A percentile compares a stretch with the other conserved stretches of the same genome.
These are phyloP conservation scores for Dactylonectria macrodidyma DNA, from an alignment of 2,329 filamentous ascomycete genomes.

Conservation along the genomic window DNA sequence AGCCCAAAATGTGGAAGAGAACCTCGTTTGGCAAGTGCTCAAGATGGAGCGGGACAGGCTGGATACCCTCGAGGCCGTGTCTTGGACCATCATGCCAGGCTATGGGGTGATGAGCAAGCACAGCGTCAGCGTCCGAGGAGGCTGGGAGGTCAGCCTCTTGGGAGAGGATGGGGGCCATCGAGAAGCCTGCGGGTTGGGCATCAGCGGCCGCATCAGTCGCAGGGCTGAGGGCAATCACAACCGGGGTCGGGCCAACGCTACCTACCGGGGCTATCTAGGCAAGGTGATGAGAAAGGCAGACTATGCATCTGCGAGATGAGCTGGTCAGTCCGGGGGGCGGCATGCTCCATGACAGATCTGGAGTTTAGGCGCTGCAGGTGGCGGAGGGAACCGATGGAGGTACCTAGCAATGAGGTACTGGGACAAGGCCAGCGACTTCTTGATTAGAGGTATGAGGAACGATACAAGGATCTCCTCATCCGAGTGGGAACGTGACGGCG, in stretches of 20 bases:
- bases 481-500: slow-evolving; percentile 19
- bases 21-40: slow-evolving; percentile 70
- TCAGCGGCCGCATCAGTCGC: slow-evolving; percentile 45
- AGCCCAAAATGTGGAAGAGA: slow-evolving; percentile 68
- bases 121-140: slow-evolving; percentile 20
- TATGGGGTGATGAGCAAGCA: slow-evolving; percentile 10
- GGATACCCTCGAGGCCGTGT: slow-evolving; percentile 7
- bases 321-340: slow-evolving; percentile 50
- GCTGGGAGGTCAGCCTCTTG: slow-evolving; percentile 28
- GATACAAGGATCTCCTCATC: slow-evolving; percentile 26
- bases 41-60: slow-evolving; percentile 44
- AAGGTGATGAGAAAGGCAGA: slow-evolving; percentile 47
- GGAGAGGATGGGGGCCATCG: slow-evolving; percentile 27
- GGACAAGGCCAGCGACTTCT: slow-evolving; percentile 27
- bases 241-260: slow-evolving; percentile 29
- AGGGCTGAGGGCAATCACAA: slow-evolving; percentile 38
- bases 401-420: slow-evolving; percentile 35
- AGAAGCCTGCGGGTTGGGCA: slow-evolving; percentile 48
- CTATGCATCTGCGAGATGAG: slow-evolving; percentile 54
- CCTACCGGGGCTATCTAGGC: slow-evolving; percentile 31
- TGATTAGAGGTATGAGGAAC: slow-evolving; percentile 14
- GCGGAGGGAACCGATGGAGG: slow-evolving; percentile 35
- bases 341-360: slow-evolving; percentile 42
- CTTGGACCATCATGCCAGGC: slow-evolving; percentile 3
- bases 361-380: slow-evolving; percentile 37